phyloP scores from a whole-genome alignment of 2,329 filamentous ascomycete genomes.

The Arthrobotrys conoides region DNA sequence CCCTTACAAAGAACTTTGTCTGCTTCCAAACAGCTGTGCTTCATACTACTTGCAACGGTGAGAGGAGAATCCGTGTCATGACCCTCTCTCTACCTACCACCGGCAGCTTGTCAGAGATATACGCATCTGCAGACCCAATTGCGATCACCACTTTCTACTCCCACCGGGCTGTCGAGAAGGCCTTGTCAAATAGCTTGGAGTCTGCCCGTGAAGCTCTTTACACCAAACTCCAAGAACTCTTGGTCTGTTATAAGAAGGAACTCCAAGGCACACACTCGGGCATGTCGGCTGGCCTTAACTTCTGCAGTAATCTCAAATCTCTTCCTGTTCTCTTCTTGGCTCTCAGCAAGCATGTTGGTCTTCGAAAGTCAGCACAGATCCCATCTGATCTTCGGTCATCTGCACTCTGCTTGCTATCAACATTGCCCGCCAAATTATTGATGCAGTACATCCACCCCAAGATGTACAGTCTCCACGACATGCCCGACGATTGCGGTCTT shows the following conservation, averaged over 20 bases:
- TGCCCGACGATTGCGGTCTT: slow-evolving; percentile 92
- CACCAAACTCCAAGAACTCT: slow-evolving; percentile 89
- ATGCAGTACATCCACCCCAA: slow-evolving; percentile 93
- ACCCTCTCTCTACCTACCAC: slow-evolving; percentile 94
- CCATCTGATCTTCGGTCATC: slow-evolving; percentile 94
- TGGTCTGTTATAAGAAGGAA: slow-evolving; percentile 97
- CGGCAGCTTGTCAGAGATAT: slow-evolving; percentile 88
- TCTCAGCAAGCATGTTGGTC: slow-evolving; percentile 90
- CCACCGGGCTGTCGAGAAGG: slow-evolving; percentile 95
- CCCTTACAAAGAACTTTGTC: slow-evolving; percentile 88
- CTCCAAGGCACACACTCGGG: slow-evolving; percentile 96
- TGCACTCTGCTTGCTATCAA: slow-evolving; percentile 93
- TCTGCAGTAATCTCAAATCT: slow-evolving; percentile 90
- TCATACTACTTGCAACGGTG: slow-evolving; percentile 97
- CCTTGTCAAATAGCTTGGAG: slow-evolving; percentile 87
- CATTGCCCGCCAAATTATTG: slow-evolving; percentile 86
- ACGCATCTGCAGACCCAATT: slow-evolving; percentile 93
- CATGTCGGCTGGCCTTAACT: slow-evolving; percentile 84
- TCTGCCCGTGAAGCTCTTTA: slow-evolving; percentile 91
- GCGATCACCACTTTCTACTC: slow-evolving; percentile 95
- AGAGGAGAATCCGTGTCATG: slow-evolving; percentile 93
- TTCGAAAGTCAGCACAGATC: slow-evolving; percentile 93
- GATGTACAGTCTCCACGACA: slow-evolving; percentile 90
- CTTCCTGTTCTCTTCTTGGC: slow-evolving; percentile 92
- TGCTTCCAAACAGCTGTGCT: slow-evolving; percentile 95